These are phyloP conservation scores for Geotrichum macrosporum DNA, from an alignment of 1,139 yeast genomes.

Conservation along the genomic window DNA sequence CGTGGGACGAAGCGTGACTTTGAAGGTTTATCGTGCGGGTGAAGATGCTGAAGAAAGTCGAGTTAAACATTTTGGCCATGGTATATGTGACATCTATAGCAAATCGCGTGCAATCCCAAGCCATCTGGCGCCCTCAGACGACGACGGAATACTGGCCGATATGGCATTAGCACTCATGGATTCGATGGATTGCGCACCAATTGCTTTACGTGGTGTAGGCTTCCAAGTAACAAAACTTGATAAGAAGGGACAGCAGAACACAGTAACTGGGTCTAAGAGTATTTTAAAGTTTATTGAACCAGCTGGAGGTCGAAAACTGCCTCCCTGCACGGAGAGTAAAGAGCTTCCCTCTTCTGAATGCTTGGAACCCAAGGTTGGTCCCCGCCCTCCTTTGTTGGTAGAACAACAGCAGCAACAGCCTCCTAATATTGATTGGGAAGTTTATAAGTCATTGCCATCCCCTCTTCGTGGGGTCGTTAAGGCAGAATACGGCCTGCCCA, in stretches of 20 bases:
- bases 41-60: slow-evolving; percentile 9
- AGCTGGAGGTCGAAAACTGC: too few relatives aligned
- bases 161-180: slow-evolving; percentile 58
- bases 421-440: slow-evolving; percentile 19
- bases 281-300: slow-evolving; percentile 5
- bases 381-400: too few relatives aligned
- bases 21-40: slow-evolving; percentile 51
- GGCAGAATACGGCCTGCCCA: slow-evolving; percentile 13
- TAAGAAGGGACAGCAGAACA: slow-evolving; percentile 1
- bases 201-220: slow-evolving; percentile 74
- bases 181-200: slow-evolving; percentile 55
- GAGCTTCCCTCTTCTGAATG: too few relatives aligned
- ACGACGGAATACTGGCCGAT: slow-evolving; percentile 55
- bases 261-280: not conserved
- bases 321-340: too few relatives aligned
- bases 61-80: slow-evolving; percentile 79
- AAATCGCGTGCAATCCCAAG: slow-evolving; percentile 55
- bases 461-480: slow-evolving; percentile 9
- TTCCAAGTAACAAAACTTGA: slow-evolving; percentile 48
- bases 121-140: slow-evolving; percentile 49
- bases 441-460: slow-evolving; percentile 16
- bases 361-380: too few relatives aligned
- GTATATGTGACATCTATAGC: slow-evolving; percentile 62
- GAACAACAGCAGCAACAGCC: not conserved
- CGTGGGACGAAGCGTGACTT: slow-evolving; percentile 55